Evolutionary conservation across 1,284 basidiomycete species (phyloP).

Genomic region (Trichosporon sp.): DNA sequence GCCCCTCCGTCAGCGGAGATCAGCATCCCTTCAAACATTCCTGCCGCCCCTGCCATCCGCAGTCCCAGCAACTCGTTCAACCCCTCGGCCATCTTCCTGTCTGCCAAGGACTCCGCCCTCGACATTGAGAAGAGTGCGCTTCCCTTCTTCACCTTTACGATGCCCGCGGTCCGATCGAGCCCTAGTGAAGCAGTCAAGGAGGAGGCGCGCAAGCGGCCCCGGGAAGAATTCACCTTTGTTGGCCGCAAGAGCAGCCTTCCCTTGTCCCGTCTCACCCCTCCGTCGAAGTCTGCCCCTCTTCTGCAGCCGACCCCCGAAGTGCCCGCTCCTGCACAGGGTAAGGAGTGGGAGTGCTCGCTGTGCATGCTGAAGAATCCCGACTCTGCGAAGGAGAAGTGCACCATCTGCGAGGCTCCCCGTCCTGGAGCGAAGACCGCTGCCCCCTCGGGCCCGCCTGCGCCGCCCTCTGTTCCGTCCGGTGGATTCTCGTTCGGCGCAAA

Average conservation of each 20-base stretch:
- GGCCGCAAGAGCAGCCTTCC: not conserved
- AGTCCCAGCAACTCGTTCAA: constrained; percentile 1
- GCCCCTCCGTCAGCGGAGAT: constrained; percentile 6
- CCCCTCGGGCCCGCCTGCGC: not conserved
- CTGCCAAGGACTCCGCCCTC: constrained; percentile 37
- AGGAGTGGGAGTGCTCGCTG: constrained; percentile 51
- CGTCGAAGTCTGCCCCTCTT: not conserved
- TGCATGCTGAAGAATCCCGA: constrained; percentile 53
- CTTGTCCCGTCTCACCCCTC: not conserved
- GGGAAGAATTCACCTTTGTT: constrained; percentile 17
- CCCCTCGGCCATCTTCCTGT: constrained; percentile 24
- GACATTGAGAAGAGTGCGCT: constrained; percentile 30
- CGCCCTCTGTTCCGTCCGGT: not conserved
- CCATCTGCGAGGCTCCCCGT: constrained; percentile 52
- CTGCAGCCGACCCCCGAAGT: not conserved
- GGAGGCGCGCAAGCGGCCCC: constrained; percentile 2
- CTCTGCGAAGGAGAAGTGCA: constrained; percentile 52
- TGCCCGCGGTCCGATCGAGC: constrained; percentile 3
- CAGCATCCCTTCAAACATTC: not conserved
- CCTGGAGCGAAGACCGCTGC: constrained; percentile 15
- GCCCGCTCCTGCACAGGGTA: constrained; percentile 5
- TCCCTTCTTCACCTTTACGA: constrained; percentile 33
- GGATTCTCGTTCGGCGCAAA: constrained; percentile 4
- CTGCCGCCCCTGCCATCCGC: not conserved
- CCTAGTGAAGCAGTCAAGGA: constrained; percentile 19